These are phyloP conservation scores for Dendrobium chrysotoxum DNA, from an alignment of 106 monocot species.

Conservation along the genomic window DNA sequence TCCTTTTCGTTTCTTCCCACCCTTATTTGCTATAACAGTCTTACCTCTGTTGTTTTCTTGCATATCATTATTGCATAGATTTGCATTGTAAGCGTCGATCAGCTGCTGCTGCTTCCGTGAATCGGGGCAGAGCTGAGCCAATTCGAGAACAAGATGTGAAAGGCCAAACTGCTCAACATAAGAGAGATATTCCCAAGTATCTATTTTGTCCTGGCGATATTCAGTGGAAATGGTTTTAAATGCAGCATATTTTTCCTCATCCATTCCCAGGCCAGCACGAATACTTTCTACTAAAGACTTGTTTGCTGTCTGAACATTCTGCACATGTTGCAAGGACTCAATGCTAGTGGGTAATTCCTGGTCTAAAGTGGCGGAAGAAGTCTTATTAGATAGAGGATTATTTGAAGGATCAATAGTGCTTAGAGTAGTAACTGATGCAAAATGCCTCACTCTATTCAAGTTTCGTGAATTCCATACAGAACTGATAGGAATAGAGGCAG, in stretches of 20 bases:
- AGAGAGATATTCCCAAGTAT: constrained; percentile 69
- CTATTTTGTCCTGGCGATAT: constrained; percentile 56
- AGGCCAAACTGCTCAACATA: constrained; percentile 93
- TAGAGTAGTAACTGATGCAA: constrained; percentile 51
- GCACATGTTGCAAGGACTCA: constrained; percentile 13
- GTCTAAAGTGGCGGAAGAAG: too few relatives aligned
- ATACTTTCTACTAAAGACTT: constrained; percentile 75
- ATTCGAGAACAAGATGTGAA: constrained; percentile 65
- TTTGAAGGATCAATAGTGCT: not conserved
- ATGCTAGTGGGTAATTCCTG: not conserved
- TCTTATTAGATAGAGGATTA: not conserved
- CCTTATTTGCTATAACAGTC: constrained; percentile 13
- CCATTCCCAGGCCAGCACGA: constrained; percentile 36
- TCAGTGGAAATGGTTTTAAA: constrained; percentile 77
- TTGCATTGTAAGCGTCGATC: constrained; percentile 55
- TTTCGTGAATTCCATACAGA: constrained; percentile 23
- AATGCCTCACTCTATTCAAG: constrained; percentile 36
- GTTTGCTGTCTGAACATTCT: constrained; percentile 60
- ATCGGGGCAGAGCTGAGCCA: constrained; percentile 87
- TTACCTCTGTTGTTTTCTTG: constrained; percentile 33
- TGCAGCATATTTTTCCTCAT: constrained; percentile 66
- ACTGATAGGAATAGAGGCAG: constrained; percentile 24
- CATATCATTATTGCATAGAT: constrained; percentile 19
- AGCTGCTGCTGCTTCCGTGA: constrained; percentile 64
- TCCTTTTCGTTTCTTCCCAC: constrained; percentile 23